Evolutionary conservation across 169 alveolate species (phyloP).

Genomic region (Eimeria tenella): DNA sequence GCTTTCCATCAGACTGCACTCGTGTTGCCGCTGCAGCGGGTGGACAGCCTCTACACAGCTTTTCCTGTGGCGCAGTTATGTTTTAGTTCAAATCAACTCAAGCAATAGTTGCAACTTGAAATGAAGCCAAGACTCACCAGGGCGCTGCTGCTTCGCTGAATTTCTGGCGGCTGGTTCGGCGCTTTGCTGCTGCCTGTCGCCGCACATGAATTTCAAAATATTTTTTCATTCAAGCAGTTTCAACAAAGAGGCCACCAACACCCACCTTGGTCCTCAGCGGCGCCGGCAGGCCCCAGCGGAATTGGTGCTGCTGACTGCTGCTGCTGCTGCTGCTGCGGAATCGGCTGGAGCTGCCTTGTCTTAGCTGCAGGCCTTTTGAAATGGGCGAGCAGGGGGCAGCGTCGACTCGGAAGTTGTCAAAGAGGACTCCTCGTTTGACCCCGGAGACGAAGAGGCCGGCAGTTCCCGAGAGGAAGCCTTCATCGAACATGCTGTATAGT

Average conservation of each 20-base stretch:
- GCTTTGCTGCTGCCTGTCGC: not conserved
- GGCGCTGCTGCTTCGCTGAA: not conserved
- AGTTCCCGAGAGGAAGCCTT: slow-evolving; percentile 84
- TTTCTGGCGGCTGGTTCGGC: not conserved
- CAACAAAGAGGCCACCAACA: not conserved
- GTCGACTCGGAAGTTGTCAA: slow-evolving; percentile 79
- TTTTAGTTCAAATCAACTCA: too few species aligned
- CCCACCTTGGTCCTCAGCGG: not conserved
- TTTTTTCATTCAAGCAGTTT: too few species aligned
- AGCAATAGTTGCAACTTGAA: too few species aligned
- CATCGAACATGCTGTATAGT: slow-evolving; percentile 79
- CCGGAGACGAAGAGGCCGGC: slow-evolving; percentile 82
- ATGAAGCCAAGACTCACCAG: not conserved
- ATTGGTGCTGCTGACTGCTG: not conserved
- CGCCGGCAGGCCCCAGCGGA: too few species aligned
- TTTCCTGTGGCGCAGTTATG: not conserved
- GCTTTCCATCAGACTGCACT: not conserved
- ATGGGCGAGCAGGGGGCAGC: slow-evolving; percentile 81
- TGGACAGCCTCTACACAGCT: slow-evolving; percentile 29
- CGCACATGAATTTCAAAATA: too few species aligned
- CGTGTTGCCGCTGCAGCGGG: slow-evolving; percentile 35
- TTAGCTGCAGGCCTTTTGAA: slow-evolving; percentile 73
- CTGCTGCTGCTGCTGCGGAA: not conserved
- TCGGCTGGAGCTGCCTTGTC: not conserved
- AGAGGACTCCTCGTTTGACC: slow-evolving; percentile 82